These are phyloP conservation scores for Pseudopyrenochaeta lycopersici DNA, from an alignment of 2,329 filamentous ascomycete species.

Conservation along the genomic window DNA sequence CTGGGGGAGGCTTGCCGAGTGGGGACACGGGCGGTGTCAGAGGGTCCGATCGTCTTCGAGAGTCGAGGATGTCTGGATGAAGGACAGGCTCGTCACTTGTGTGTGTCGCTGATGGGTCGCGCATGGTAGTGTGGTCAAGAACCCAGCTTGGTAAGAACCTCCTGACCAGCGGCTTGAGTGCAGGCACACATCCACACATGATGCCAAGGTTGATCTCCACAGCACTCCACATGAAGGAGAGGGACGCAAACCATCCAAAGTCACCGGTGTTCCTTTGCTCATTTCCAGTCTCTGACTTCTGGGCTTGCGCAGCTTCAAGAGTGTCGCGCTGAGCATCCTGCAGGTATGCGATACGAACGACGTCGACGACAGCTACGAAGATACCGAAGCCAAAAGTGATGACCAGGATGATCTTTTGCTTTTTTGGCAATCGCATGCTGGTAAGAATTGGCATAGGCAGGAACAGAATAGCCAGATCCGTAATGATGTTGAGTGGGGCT, in stretches of 20 bases:
- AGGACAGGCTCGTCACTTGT: conserved; percentile 40
- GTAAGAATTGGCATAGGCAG: conserved; percentile 84
- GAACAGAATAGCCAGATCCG: conserved; percentile 86
- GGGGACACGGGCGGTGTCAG: conserved; percentile 34
- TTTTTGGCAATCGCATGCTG: conserved; percentile 81
- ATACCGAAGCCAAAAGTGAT: conserved; percentile 87
- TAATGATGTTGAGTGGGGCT: conserved; percentile 90
- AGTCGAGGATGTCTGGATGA: conserved; percentile 34
- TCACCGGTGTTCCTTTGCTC: conserved; percentile 56
- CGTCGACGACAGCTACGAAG: conserved; percentile 88
- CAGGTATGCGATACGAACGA: conserved; percentile 88
- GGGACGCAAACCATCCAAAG: conserved; percentile 76
- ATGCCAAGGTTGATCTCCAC: conserved; percentile 92
- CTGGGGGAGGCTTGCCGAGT: conserved; percentile 31
- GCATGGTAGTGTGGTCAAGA: conserved; percentile 54
- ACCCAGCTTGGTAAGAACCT: conserved; percentile 66
- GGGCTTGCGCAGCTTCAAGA: conserved; percentile 51
- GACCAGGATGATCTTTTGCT: conserved; percentile 88
- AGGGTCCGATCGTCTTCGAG: conserved; percentile 27
- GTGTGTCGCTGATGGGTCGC: conserved; percentile 36
- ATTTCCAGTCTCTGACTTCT: conserved; percentile 31
- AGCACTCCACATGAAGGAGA: conserved; percentile 92
- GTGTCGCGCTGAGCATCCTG: conserved; percentile 71
- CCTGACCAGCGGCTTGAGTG: conserved; percentile 84
- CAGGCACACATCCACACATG: conserved; percentile 91